These are phyloP conservation scores for Kandelia obovata DNA, from an alignment of 345 rosid species.

Conservation along the genomic window DNA sequence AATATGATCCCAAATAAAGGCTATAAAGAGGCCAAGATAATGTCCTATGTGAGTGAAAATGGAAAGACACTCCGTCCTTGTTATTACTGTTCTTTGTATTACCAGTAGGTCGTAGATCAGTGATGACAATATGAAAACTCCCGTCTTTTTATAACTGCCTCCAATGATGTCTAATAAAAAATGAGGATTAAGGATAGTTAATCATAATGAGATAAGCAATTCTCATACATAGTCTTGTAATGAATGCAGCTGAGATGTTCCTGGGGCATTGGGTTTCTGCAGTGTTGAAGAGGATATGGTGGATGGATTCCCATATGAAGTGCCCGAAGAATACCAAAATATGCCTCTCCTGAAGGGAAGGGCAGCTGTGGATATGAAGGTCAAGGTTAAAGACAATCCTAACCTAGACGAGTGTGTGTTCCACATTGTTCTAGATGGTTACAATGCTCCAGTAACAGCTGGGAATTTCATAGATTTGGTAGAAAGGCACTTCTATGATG, in stretches of 20 bases:
- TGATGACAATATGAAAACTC: not conserved
- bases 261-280: conserved; percentile 99
- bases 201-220: conserved; percentile 37
- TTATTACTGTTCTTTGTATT: not conserved
- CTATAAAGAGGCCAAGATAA: not conserved
- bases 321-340: conserved; percentile 72
- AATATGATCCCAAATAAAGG: not conserved
- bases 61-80: not conserved
- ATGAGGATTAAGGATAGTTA: conserved; percentile 28
- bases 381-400: conserved; percentile 95
- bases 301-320: conserved; percentile 87
- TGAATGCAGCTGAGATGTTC: conserved; percentile 99
- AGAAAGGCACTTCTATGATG: conserved; percentile 88
- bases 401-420: conserved; percentile 77
- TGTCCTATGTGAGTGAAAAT: not conserved
- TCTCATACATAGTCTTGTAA: conserved; percentile 80
- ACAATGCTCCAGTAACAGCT: conserved; percentile 92
- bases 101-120: not conserved
- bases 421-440: conserved; percentile 90
- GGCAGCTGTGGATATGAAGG: conserved; percentile 96
- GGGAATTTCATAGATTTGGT: conserved; percentile 95
- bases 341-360: conserved; percentile 97
- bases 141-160: not conserved
- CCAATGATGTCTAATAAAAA: conserved; percentile 15
- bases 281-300: conserved; percentile 99